These are phyloP conservation scores for Pinus taeda DNA, from an alignment of 75 land plant species.

Conservation along the genomic window DNA sequence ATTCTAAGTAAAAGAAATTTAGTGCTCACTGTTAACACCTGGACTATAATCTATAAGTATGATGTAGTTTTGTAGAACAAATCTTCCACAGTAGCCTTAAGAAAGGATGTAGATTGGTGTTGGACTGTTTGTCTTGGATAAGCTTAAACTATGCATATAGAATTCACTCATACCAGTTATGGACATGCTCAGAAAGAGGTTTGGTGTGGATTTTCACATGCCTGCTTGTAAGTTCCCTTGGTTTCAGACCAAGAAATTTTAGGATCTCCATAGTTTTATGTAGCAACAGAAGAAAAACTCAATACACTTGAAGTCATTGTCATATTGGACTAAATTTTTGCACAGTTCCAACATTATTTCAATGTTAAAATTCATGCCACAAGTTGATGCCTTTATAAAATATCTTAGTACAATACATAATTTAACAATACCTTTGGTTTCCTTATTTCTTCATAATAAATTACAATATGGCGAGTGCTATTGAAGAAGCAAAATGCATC, in stretches of 20 bases:
- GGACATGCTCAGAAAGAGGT: no score
- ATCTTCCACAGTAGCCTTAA: no score
- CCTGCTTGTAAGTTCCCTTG: slow-evolving; percentile 38
- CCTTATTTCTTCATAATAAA: slow-evolving; percentile 43
- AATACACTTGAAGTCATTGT: background rate
- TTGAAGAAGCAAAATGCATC: slow-evolving; percentile 37
- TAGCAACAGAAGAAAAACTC: background rate
- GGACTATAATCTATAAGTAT: no score
- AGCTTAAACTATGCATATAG: no score
- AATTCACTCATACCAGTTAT: no score
- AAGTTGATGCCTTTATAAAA: background rate
- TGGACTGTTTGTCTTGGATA: no score
- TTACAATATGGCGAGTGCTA: slow-evolving; percentile 20
- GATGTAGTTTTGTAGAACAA: no score
- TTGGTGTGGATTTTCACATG: no score
- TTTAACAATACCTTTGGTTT: slow-evolving; percentile 12
- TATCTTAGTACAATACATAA: slow-evolving; percentile 11
- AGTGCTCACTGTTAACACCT: no score
- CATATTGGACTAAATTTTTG: background rate
- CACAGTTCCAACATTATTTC: background rate
- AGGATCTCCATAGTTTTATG: slow-evolving; percentile 46
- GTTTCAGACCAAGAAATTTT: slow-evolving; percentile 44
- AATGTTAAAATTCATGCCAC: background rate
- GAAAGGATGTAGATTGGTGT: no score
- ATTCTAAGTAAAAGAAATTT: no score